Conservation (phyloP, 306 rosid genomes). For the Pyrus pyrifolia region DNA sequence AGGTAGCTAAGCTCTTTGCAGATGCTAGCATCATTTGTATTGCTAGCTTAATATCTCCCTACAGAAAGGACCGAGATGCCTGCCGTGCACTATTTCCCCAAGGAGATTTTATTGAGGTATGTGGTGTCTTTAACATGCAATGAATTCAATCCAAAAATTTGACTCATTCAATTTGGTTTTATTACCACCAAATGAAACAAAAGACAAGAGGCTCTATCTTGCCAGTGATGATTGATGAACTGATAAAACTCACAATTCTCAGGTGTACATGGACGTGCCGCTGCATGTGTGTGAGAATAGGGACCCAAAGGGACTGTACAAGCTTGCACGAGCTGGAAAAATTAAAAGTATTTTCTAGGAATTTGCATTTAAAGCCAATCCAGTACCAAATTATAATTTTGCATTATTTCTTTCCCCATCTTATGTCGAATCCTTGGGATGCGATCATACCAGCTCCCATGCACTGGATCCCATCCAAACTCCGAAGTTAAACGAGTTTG, state of each 20-base stretch:
- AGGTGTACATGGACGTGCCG: constrained; percentile 92
- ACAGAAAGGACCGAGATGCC: constrained; percentile 76
- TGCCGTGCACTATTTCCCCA: constrained; percentile 77
- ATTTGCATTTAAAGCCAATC: not conserved
- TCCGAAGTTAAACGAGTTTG: no score
- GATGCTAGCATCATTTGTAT: constrained; percentile 96
- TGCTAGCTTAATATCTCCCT: constrained; percentile 91
- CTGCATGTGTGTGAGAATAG: constrained; percentile 76
- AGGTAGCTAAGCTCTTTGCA: constrained; percentile 95
- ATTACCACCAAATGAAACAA: constrained; percentile 1
- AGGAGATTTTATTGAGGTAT: constrained; percentile 89
- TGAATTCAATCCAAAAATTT: not conserved
- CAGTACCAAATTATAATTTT: not conserved
- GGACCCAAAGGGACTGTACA: constrained; percentile 96
- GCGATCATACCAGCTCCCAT: no score
- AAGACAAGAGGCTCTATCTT: constrained; percentile 14
- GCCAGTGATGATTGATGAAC: not conserved
- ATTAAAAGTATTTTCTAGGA: constrained; percentile 51
- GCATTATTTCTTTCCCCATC: not conserved
- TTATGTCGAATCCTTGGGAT: not conserved
- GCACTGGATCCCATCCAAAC: no score
- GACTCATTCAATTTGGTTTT: constrained; percentile 1
- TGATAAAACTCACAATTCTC: constrained; percentile 21
- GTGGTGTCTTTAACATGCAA: constrained; percentile 1
- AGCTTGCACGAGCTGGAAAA: constrained; percentile 91